Percentiles rank a stretch among this genome's conserved stretches.
These are phyloP conservation scores for Zygnema cylindricum DNA, from an alignment of 139 green algal species.

Conservation along the genomic window DNA sequence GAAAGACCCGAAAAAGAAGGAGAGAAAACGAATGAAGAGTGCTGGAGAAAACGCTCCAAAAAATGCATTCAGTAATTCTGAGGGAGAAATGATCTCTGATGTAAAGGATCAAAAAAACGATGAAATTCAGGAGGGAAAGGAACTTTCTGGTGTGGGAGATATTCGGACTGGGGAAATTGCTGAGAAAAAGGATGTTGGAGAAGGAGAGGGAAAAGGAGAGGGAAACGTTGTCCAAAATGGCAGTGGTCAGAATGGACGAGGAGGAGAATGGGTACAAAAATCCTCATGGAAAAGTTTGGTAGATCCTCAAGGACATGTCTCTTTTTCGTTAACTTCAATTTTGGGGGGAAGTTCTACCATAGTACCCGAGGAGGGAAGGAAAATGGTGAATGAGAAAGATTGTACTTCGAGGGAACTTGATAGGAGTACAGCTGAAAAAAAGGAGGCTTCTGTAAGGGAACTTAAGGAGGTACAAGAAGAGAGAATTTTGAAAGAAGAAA, in stretches of 20 bases:
- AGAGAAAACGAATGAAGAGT: background rate
- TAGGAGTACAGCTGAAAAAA: no score
- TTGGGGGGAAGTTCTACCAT: no score
- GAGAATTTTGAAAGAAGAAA: no score
- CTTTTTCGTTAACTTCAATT: no score
- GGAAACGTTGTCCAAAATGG: background rate
- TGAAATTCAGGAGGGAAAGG: background rate
- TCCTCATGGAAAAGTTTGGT: constrained; percentile 20
- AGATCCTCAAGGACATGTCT: no score
- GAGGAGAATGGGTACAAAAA: constrained; percentile 19
- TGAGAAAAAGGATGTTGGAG: background rate
- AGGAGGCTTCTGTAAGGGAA: no score
- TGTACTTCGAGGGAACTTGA: no score
- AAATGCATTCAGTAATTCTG: no score
- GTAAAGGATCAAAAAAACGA: background rate
- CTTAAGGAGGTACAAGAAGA: no score
- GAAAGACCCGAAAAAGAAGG: constrained; percentile 4
- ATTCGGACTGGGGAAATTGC: background rate
- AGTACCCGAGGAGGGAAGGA: no score
- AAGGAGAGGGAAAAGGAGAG: background rate
- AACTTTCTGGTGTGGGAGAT: background rate
- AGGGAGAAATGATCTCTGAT: no score
- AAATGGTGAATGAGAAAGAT: no score
- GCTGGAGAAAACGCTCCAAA: background rate
- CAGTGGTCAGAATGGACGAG: background rate